Conservation (phyloP, 768 basidiomycete genomes). For the Paxillus ammoniavirescens region DNA sequence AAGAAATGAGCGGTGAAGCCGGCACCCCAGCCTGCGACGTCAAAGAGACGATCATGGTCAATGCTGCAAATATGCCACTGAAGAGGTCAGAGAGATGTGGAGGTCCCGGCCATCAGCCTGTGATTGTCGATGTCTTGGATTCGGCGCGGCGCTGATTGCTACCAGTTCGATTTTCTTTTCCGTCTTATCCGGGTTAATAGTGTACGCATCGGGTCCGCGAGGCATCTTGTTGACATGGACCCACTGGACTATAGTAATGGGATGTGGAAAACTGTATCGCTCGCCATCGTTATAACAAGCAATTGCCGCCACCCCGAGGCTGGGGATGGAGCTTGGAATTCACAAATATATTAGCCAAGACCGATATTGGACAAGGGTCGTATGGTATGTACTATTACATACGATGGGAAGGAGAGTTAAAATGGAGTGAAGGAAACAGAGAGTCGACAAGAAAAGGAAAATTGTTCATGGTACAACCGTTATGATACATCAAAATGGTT, state of each 20-base stretch:
- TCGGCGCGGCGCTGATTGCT: conserved; percentile 1
- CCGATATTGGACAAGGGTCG: too few species aligned
- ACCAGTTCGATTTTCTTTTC: neutral
- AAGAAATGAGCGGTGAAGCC: neutral
- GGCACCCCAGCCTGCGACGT: too few species aligned
- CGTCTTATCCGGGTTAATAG: too few species aligned
- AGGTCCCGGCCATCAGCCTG: conserved; percentile 15
- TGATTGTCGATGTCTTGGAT: conserved; percentile 14
- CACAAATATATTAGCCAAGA: too few species aligned
- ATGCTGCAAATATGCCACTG: conserved; percentile 14
- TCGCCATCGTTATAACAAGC: too few species aligned
- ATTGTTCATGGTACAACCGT: neutral
- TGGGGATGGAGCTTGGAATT: too few species aligned
- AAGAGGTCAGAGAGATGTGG: conserved; percentile 2
- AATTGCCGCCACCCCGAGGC: too few species aligned
- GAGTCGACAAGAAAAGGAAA: neutral
- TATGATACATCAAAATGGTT: neutral
- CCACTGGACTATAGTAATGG: too few species aligned
- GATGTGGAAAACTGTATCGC: too few species aligned
- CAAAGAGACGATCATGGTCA: conserved; percentile 15
- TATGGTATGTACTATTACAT: too few species aligned
- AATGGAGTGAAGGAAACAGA: neutral
- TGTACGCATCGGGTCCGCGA: too few species aligned
- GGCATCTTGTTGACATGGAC: too few species aligned
- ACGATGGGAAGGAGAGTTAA: neutral